These are phyloP conservation scores for Solanum virginianum DNA, from an alignment of 257 asterid species.

Conservation along the genomic window DNA sequence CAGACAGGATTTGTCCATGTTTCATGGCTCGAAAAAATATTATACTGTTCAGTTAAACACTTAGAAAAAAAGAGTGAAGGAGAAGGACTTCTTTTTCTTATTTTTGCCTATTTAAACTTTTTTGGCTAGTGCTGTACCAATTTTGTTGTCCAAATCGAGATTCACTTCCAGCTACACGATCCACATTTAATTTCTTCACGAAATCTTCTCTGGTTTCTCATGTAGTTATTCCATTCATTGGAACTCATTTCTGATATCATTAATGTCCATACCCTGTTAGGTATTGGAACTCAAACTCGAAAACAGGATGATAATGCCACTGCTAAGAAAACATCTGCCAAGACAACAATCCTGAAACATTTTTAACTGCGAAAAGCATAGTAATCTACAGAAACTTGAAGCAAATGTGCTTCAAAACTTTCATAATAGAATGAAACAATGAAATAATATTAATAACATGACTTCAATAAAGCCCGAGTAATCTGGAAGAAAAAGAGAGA, in stretches of 20 bases:
- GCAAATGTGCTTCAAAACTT: background rate
- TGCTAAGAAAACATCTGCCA: no score
- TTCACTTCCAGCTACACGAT: background rate
- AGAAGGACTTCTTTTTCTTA: background rate
- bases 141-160: background rate
- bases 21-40: background rate
- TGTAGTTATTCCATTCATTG: no score
- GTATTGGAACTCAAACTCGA: no score
- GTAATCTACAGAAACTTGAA: background rate
- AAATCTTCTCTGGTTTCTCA: no score
- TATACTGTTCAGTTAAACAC: no score
- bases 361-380: background rate
- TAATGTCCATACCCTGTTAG: no score
- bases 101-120: background rate
- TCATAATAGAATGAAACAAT: background rate
- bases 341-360: no score
- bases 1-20: background rate
- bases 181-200: no score
- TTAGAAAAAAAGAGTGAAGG: no score
- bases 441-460: background rate
- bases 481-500: background rate
- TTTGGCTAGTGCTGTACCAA: background rate
- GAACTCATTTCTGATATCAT: no score
- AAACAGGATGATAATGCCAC: no score
- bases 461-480: background rate